Conservation (phyloP, 1,139 yeast genomes). For the Yamadazyma blattariae region DNA sequence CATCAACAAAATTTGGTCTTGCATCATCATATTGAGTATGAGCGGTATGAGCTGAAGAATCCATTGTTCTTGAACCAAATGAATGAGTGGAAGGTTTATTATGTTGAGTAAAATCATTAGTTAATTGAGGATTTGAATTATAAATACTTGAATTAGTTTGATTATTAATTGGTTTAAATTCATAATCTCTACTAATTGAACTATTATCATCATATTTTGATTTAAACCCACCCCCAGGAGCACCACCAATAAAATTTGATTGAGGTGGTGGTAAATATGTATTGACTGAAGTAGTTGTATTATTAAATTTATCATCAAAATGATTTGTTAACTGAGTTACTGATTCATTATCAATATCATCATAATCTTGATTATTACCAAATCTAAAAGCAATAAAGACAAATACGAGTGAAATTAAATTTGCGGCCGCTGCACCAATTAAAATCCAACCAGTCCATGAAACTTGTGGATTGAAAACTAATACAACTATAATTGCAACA, state of each 20-base stretch:
- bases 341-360: conserved; percentile 19
- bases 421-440: conserved; percentile 61
- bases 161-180: conserved; percentile 18
- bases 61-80: conserved; percentile 12
- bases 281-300: conserved; percentile 1
- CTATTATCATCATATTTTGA: conserved; percentile 12
- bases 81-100: conserved; percentile 9
- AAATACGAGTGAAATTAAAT: conserved; percentile 34
- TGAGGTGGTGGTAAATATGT: conserved; percentile 8
- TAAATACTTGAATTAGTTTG: conserved; percentile 23
- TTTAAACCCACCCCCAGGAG: conserved; percentile 2
- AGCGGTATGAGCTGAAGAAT: too few species aligned
- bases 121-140: conserved; percentile 32
- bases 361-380: conserved; percentile 14
- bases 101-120: conserved; percentile 33
- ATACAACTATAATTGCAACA: conserved; percentile 48
- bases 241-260: too few species aligned
- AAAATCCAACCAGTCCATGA: conserved; percentile 71
- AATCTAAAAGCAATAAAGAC: conserved; percentile 21
- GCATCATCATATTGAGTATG: conserved; percentile 18
- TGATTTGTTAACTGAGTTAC: not conserved
- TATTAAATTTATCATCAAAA: conserved; percentile 18
- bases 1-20: conserved; percentile 24
- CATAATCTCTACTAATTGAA: conserved; percentile 28
- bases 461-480: conserved; percentile 61